Evolutionary conservation across 1,284 basidiomycete species (phyloP).

Genomic region (Crepidotus sp.): DNA sequence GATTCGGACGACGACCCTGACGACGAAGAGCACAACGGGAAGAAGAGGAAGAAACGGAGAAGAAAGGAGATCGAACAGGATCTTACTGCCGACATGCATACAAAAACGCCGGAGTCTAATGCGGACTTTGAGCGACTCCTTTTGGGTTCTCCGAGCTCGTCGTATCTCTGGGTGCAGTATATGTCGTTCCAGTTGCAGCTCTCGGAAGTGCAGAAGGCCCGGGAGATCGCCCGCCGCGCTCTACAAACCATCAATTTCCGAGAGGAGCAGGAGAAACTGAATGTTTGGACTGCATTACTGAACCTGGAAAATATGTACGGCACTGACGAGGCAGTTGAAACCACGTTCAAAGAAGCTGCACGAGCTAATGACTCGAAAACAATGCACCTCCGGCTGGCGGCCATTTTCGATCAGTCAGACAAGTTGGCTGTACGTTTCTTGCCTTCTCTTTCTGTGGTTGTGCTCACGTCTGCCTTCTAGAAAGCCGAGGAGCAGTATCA

Average conservation of each 20-base stretch:
- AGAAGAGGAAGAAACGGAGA: conserved; percentile 55
- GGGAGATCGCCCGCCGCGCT: conserved; percentile 80
- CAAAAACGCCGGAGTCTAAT: conserved; percentile 79
- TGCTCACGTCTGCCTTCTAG: conserved; percentile 31
- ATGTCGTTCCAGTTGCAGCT: conserved; percentile 98
- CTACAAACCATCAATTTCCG: conserved; percentile 87
- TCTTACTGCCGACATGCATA: conserved; percentile 79
- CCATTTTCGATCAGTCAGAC: conserved; percentile 77
- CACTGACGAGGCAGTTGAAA: conserved; percentile 70
- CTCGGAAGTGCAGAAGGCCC: conserved; percentile 91
- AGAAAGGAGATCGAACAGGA: conserved; percentile 73
- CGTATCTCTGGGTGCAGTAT: conserved; percentile 98
- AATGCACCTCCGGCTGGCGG: conserved; percentile 75
- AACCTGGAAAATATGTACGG: conserved; percentile 96
- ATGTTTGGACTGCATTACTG: conserved; percentile 95
- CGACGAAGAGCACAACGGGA: conserved; percentile 37
- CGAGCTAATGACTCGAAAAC: conserved; percentile 90
- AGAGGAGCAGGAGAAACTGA: conserved; percentile 94
- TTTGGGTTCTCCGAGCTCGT: conserved; percentile 94
- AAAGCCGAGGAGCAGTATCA: conserved; percentile 83
- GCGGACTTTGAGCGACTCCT: conserved; percentile 93
- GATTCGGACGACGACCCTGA: conserved; percentile 39
- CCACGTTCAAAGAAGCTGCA: conserved; percentile 83
- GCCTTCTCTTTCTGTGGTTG: background rate
- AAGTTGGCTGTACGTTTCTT: conserved; percentile 63